Percentiles rank a stretch among this genome's conserved stretches.
These are phyloP conservation scores for Mycena sanguinolenta DNA, from an alignment of 768 basidiomycete genomes.

Conservation along the genomic window DNA sequence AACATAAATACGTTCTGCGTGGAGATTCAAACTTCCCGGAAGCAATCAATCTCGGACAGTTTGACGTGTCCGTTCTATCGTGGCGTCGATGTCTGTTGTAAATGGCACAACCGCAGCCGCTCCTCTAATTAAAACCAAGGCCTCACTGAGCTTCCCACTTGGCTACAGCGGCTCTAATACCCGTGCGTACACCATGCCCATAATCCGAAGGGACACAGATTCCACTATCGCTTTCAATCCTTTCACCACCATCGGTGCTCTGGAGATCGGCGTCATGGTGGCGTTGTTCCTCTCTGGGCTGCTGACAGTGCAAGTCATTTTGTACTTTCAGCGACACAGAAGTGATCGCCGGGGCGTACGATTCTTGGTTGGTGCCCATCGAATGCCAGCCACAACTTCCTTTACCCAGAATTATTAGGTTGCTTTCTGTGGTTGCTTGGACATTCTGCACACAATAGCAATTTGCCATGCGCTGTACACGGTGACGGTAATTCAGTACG, in stretches of 20 bases:
- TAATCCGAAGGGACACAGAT: neutral
- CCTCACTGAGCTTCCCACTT: no score
- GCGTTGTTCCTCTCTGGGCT: conserved; percentile 7
- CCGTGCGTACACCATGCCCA: neutral
- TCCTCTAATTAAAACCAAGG: no score
- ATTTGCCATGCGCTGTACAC: conserved; percentile 12
- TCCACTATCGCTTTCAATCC: neutral
- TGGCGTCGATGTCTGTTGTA: no score
- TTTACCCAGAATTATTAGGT: neutral
- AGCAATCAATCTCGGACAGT: no score
- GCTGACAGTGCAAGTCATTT: neutral
- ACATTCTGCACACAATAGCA: neutral
- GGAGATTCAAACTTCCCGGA: no score
- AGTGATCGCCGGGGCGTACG: neutral
- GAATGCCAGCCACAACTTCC: neutral
- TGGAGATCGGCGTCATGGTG: neutral
- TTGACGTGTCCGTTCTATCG: no score
- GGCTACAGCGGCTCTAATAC: no score
- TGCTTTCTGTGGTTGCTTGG: neutral
- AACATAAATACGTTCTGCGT: no score
- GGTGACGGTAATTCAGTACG: neutral
- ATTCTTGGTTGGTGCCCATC: neutral
- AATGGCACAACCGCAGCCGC: no score
- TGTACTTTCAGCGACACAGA: neutral
- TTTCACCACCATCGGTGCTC: neutral